Evolutionary conservation across 768 basidiomycete species (phyloP), one percentile per base, ranked within the genome.

Genomic region (Pisolithus microcarpus): DNA sequence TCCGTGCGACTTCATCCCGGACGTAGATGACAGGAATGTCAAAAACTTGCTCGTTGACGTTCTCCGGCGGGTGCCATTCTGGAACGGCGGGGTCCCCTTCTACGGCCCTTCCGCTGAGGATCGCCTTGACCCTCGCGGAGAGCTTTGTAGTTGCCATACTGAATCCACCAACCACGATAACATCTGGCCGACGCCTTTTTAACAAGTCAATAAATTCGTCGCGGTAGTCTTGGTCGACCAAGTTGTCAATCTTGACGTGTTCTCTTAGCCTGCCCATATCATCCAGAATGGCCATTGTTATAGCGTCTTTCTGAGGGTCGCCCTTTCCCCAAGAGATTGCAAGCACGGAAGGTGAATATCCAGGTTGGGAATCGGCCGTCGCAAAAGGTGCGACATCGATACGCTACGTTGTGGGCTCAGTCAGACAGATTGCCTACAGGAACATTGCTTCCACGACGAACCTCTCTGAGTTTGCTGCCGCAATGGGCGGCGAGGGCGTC

Each of bases 311-410:
- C 60, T 86, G 83, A 37, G 91, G 90, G 59, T 96, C 93, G 36
- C 96, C 96, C 69, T 89, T 86, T 36, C 96, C 96, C 84, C 91
- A 93, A 7, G 94, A 95, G 51, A 95, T 67, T 3, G 94, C 90
- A 38, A 99, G 76, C 19, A 98, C 91, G 19, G 84, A 76, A 44
- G 93, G 68, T 38, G 78, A 72, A 61, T 90, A 81, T 11, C 89
- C 92, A 48, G 75, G 70, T 50, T 80, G 82, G 71, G 87, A 80
- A 7, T 77, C 76, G 0, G 73, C 67, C 5, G 79, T 78, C 23
- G 69, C 63, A 59, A 80, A 93, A 1, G 94, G 89, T 6, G 85
- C 86, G 8, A 87, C 81, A 62, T 94, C 85, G 58, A 92, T 77
- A 47, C 90, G 81, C 93, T 96, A 60, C 23, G 26, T 16, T 15